A percentile compares a stretch with the other conserved stretches of the same genome.
Evolutionary conservation across 176 grass and related monocot species (phyloP).

Genomic region (Aegilops longissima): DNA sequence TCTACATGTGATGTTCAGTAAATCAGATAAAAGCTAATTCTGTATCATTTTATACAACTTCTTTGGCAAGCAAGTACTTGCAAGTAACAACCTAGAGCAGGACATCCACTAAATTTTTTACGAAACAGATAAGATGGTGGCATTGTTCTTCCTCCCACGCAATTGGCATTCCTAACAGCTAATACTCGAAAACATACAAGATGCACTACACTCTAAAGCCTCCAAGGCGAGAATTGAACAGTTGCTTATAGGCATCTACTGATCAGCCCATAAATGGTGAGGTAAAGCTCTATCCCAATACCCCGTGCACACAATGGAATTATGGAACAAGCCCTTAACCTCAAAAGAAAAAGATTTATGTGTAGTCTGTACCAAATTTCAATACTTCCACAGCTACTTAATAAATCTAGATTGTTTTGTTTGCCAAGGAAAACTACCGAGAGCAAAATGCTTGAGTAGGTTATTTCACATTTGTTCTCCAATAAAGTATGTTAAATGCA

Average conservation of each 20-base stretch:
- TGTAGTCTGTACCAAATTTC: background rate
- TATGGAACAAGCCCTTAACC: background rate
- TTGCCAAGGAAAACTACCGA: background rate
- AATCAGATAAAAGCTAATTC: background rate
- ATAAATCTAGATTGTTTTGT: background rate
- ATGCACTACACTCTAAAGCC: background rate
- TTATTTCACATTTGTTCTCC: conserved; percentile 12
- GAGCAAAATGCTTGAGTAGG: background rate
- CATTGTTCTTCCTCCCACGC: background rate
- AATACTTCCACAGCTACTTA: background rate
- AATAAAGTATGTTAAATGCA: background rate
- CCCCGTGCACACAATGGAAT: background rate
- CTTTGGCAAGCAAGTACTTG: background rate
- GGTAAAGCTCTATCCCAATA: background rate
- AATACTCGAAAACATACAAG: background rate
- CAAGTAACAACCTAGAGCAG: background rate
- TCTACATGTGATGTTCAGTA: background rate
- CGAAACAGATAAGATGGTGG: background rate
- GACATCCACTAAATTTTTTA: background rate
- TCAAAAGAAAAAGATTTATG: background rate
- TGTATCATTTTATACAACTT: background rate
- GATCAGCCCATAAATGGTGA: background rate
- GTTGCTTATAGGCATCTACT: background rate
- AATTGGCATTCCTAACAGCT: background rate
- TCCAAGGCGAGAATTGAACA: background rate